A percentile compares a stretch with the other conserved stretches of the same genome.
Evolutionary conservation across 176 grass and related monocot genomes (phyloP).

Genomic region (Microstegium vimineum): DNA sequence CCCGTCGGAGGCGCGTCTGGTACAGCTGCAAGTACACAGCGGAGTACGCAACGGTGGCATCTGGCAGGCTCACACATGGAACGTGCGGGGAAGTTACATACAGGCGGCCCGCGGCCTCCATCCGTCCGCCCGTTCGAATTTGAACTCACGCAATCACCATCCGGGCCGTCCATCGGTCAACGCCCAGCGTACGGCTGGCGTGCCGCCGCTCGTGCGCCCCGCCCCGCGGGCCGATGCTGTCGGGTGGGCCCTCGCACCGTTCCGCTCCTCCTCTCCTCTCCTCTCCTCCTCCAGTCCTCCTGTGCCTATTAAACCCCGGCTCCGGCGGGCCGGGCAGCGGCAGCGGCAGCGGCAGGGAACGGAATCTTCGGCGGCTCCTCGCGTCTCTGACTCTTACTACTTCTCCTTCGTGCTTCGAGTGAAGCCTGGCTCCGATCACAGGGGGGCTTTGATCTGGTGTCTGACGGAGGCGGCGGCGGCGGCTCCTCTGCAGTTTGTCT

Average conservation of each 20-base stretch:
- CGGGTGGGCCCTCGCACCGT: neutral
- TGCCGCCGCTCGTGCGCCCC: neutral
- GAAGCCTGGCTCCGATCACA: neutral
- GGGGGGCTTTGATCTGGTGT: no score
- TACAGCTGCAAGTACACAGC: no score
- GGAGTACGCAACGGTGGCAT: neutral
- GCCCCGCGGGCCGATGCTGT: neutral
- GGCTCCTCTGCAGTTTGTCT: neutral
- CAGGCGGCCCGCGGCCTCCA: neutral
- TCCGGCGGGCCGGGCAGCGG: neutral
- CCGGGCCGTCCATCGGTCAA: conserved; percentile 4
- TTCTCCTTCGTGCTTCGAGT: neutral
- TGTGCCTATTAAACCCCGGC: neutral
- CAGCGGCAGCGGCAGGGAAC: no score
- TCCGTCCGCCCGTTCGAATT: conserved; percentile 18
- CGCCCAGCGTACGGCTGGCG: neutral
- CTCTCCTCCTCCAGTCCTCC: no score
- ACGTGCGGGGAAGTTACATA: neutral
- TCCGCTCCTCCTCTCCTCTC: no score
- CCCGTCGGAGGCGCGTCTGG: neutral
- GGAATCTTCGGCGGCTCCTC: neutral
- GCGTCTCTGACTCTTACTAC: no score
- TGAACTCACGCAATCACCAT: neutral
- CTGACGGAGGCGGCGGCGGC: no score
- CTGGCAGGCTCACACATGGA: no score